Conservation (phyloP, 257 asterid genomes). For the Scutellaria galericulata region DNA sequence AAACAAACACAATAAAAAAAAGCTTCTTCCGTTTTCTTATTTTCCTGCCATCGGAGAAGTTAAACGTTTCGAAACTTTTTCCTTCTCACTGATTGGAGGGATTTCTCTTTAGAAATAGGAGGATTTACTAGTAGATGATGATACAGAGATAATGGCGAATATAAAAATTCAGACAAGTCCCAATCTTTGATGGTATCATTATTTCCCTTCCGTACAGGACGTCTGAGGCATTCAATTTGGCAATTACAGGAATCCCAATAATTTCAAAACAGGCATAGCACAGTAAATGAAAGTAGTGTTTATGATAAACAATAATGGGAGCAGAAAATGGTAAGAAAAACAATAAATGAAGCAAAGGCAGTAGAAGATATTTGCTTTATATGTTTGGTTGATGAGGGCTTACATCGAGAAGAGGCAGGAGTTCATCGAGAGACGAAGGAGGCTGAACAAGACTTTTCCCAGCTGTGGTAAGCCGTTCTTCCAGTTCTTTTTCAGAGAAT, state of each 20-base stretch:
- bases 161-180: no score
- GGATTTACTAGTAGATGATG: background rate
- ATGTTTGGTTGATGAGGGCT: constrained; percentile 28
- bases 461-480: constrained; percentile 63
- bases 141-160: no score
- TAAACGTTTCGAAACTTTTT: background rate
- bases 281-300: constrained; percentile 22
- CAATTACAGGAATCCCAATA: constrained; percentile 14
- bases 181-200: no score
- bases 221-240: constrained; percentile 7
- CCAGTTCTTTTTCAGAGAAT: constrained; percentile 45
- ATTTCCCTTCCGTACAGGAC: background rate
- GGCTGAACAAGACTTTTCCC: constrained; percentile 74
- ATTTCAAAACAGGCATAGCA: constrained; percentile 7
- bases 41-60: background rate
- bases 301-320: background rate
- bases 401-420: constrained; percentile 83
- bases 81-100: background rate
- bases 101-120: background rate
- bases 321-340: constrained; percentile 22
- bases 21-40: background rate
- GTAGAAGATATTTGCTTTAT: background rate
- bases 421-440: constrained; percentile 64
- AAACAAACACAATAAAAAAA: background rate
- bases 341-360: background rate